Conservation (phyloP, 208 protist species). For the Trypanosoma scelopori region DNA sequence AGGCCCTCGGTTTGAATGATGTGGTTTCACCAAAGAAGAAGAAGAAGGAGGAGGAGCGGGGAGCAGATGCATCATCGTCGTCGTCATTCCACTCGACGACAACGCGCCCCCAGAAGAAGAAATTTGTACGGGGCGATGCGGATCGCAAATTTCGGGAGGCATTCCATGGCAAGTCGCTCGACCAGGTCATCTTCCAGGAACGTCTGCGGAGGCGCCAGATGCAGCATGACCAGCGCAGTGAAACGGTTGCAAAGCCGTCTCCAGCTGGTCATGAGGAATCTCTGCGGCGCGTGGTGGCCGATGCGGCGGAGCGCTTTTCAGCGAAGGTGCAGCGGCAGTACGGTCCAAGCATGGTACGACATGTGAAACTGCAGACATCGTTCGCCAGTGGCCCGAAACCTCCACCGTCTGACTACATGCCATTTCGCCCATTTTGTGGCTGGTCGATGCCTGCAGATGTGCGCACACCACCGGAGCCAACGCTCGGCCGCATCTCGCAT, state of each 20-base stretch:
- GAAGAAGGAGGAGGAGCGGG: too few relatives aligned
- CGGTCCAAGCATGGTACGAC: conserved; percentile 50
- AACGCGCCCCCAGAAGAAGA: conserved; percentile 22
- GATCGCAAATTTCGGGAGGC: conserved; percentile 80
- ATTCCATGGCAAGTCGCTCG: conserved; percentile 81
- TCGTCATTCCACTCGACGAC: neutral
- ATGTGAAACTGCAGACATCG: conserved; percentile 26
- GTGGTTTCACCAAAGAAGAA: conserved; percentile 6
- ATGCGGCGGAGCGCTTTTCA: conserved; percentile 58
- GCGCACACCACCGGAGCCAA: conserved; percentile 41
- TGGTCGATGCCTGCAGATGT: conserved; percentile 60
- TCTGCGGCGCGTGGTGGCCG: conserved; percentile 57
- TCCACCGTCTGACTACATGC: conserved; percentile 57
- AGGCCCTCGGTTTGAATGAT: conserved; percentile 44
- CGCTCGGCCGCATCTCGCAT: conserved; percentile 32
- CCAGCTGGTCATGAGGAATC: conserved; percentile 47
- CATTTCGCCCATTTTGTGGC: conserved; percentile 74
- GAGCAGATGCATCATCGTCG: neutral
- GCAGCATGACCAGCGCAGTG: conserved; percentile 1
- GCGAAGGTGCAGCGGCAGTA: conserved; percentile 50
- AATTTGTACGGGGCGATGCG: conserved; percentile 79
- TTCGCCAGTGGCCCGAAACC: conserved; percentile 26
- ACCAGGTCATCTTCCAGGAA: conserved; percentile 81
- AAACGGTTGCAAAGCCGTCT: neutral
- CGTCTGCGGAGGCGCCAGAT: conserved; percentile 44